Evolutionary conservation across 306 rosid species (phyloP).

Genomic region (Alnus glutinosa): DNA sequence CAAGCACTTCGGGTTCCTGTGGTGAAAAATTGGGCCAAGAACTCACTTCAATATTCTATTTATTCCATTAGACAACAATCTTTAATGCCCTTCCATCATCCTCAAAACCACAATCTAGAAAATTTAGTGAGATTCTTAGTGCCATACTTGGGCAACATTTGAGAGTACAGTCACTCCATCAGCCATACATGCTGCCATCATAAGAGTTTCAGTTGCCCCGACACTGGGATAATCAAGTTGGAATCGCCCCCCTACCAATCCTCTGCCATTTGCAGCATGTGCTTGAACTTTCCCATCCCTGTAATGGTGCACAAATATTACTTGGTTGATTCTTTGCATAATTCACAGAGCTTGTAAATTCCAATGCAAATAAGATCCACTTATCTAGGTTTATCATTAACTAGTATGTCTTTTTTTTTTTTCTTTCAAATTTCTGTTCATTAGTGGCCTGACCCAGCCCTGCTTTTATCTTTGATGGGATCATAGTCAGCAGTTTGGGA

Average conservation of each 20-base stretch:
- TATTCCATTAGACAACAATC: neutral
- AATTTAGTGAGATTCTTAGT: neutral
- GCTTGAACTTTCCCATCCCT: conserved; percentile 41
- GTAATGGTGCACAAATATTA: neutral
- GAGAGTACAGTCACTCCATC: conserved; percentile 38
- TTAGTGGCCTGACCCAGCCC: neutral
- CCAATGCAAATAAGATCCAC: neutral
- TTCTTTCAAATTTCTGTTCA: neutral
- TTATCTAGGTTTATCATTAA: neutral
- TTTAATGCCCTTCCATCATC: neutral
- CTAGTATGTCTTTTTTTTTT: neutral
- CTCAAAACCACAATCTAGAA: conserved; percentile 3
- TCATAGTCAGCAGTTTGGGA: neutral
- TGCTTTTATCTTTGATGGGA: neutral
- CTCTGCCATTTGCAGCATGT: conserved; percentile 33
- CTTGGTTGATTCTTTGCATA: neutral
- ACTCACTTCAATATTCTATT: neutral
- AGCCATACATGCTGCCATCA: conserved; percentile 43
- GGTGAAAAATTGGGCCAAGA: neutral
- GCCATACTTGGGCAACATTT: conserved; percentile 38
- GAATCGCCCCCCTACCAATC: conserved; percentile 39
- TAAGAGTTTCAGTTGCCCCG: conserved; percentile 45
- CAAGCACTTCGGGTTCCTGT: conserved; percentile 43
- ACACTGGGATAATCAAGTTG: conserved; percentile 38
- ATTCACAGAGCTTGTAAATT: neutral